phyloP scores from a whole-genome alignment of 2,329 filamentous ascomycete species.

The Xylariaceae sp. region DNA sequence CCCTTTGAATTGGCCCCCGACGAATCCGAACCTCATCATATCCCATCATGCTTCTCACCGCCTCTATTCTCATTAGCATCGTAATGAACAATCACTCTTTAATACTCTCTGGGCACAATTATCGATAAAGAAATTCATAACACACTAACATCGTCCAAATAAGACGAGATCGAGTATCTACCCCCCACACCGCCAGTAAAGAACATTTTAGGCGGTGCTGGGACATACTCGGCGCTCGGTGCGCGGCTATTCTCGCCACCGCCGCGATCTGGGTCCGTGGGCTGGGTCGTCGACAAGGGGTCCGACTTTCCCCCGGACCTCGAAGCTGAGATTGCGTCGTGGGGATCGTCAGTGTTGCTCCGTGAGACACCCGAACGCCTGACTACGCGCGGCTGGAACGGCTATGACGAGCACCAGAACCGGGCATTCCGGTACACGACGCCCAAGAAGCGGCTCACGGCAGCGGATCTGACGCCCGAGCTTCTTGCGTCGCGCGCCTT shows the following conservation, averaged over 20 bases:
- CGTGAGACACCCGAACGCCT: conserved; percentile 70
- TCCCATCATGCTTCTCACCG: conserved; percentile 9
- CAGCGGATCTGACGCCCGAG: conserved; percentile 68
- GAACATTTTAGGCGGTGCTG: conserved; percentile 87
- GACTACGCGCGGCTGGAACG: conserved; percentile 93
- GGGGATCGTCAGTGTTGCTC: conserved; percentile 77
- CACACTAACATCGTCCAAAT: conserved; percentile 25
- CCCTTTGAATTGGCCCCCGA: background rate
- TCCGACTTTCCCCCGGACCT: conserved; percentile 81
- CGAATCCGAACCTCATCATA: no score
- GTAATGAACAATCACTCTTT: background rate
- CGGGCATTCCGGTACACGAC: conserved; percentile 86
- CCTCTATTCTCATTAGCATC: conserved; percentile 1
- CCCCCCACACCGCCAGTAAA: conserved; percentile 72
- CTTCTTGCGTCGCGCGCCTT: conserved; percentile 79
- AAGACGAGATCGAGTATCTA: conserved; percentile 91
- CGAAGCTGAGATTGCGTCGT: conserved; percentile 68
- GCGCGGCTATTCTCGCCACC: conserved; percentile 85
- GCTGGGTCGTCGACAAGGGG: conserved; percentile 91
- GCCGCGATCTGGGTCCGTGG: conserved; percentile 70
- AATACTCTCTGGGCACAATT: background rate
- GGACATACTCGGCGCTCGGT: conserved; percentile 84
- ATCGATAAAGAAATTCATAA: background rate
- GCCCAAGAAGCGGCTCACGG: conserved; percentile 81
- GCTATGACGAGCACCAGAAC: conserved; percentile 76